These are phyloP conservation scores for Russula earlei DNA, from an alignment of 768 basidiomycete genomes.

Conservation along the genomic window DNA sequence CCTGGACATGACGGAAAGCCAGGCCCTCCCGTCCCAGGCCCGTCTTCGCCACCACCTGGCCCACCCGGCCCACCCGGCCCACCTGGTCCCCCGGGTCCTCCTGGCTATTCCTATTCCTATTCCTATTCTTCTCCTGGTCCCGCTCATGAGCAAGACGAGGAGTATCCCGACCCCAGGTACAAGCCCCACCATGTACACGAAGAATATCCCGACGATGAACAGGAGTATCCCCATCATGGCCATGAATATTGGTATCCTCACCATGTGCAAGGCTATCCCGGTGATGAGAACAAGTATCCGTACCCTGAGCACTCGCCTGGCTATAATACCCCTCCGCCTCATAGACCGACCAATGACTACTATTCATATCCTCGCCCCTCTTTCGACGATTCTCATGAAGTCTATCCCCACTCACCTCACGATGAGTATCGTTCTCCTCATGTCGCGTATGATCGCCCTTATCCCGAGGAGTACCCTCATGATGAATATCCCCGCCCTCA, in stretches of 20 bases:
- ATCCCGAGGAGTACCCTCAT: background rate
- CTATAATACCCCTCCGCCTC: background rate
- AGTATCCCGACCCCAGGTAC: background rate
- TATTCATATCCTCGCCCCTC: background rate
- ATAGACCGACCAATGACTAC: too few relatives aligned
- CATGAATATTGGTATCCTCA: too few relatives aligned
- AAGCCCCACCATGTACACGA: background rate
- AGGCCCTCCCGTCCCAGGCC: background rate
- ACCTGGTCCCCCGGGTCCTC: background rate
- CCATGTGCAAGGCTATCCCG: background rate
- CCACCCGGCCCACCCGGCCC: background rate
- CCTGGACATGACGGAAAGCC: background rate
- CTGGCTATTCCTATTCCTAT: background rate
- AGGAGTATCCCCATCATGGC: too few relatives aligned
- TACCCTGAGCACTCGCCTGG: background rate
- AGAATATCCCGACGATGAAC: too few relatives aligned
- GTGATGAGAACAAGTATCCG: background rate
- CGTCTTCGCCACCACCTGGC: background rate
- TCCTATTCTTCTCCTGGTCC: background rate
- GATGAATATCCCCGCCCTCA: background rate
- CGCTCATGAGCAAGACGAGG: background rate
- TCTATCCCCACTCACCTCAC: background rate
- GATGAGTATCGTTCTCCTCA: background rate
- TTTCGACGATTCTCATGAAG: background rate
- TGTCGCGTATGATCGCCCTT: background rate